Evolutionary conservation across 768 basidiomycete species (phyloP).

Genomic region (Podaxis pistillaris): DNA sequence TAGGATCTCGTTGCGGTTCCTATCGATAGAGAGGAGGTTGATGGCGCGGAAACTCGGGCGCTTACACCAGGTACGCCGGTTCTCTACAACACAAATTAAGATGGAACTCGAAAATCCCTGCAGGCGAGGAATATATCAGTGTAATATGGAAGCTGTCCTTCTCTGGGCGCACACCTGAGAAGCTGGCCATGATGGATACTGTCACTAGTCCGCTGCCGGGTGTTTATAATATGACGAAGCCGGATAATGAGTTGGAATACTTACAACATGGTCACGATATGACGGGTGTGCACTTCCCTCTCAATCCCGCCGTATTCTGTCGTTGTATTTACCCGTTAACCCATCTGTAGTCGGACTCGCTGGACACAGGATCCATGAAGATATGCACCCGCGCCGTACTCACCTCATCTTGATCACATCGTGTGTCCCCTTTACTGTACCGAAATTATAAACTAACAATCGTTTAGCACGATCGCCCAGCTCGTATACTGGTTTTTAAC

Average conservation of each 20-base stretch:
- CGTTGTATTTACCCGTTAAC: slow-evolving; percentile 6
- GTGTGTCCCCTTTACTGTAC: neutral
- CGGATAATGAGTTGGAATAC: slow-evolving; percentile 20
- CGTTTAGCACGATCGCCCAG: slow-evolving; percentile 16
- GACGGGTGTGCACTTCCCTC: slow-evolving; percentile 21
- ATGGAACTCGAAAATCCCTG: neutral
- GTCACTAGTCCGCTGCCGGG: slow-evolving; percentile 3
- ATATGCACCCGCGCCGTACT: slow-evolving; percentile 29
- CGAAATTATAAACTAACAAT: neutral
- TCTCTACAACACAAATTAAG: neutral
- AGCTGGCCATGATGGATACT: slow-evolving; percentile 20
- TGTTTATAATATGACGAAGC: slow-evolving; percentile 19
- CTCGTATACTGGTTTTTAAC: slow-evolving; percentile 16
- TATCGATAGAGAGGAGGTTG: slow-evolving; percentile 29
- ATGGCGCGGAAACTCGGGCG: neutral
- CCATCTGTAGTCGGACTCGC: slow-evolving; percentile 20
- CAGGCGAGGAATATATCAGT: slow-evolving; percentile 26
- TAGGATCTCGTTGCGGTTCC: slow-evolving; percentile 33
- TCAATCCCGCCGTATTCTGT: neutral
- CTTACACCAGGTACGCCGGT: neutral
- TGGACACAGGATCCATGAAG: slow-evolving; percentile 27
- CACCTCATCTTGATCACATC: slow-evolving; percentile 9
- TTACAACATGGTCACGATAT: slow-evolving; percentile 25
- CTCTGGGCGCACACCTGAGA: slow-evolving; percentile 25
- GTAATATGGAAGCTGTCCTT: slow-evolving; percentile 33